Evolutionary conservation across 139 green algal genomes (phyloP), one percentile per base, ranked within the genome.

Genomic region (Gonium pectorale): DNA sequence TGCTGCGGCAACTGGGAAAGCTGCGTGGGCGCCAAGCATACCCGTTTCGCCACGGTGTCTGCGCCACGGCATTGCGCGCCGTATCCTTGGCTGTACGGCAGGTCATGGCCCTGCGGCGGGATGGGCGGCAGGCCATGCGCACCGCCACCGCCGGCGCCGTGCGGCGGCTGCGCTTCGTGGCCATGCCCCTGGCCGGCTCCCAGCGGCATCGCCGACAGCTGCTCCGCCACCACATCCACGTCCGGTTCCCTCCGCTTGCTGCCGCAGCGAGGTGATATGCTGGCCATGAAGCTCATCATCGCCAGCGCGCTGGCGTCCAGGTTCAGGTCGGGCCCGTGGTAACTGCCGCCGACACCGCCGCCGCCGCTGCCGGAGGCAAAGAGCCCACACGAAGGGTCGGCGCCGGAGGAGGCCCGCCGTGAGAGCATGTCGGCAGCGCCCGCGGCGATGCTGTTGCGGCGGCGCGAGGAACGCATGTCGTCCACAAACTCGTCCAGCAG

Each of bases 401-500:
- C 5, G 6, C 43, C 68, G 19, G 68, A 62, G 6, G 68, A 77
- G 29, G 43, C 41, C 67, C 33, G 67, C 15, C 67, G 67, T 11
- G 40, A 7, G 26, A 77, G 31, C 43, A 46, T 29, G 24, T 77
- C 43, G 26, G 68, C 2, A n/a, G n/a, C n/a, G n/a, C n/a, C n/a
- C n/a, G n/a, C 63, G 33, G 5, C 33, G 31, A 13, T 15, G 31
- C 62, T 21, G 15, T 2, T 11, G 38, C 69, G 15, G 38, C 62
- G 44, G 2, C 52, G 43, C 3, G 21, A 33, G 22, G 24, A 26
- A 29, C 85, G 83, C 75, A 95, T 44, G 43, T 92, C 80, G 54
- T 93, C 90, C 69, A 95, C 92, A 87, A 95, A 96, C 17, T 94
- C 91, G 59, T 94, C 91, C 52, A 95, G 85, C 29, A 94, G 72